Evolutionary conservation across 1,284 basidiomycete genomes (phyloP), one percentile per base, ranked within the genome.

Genomic region (Chiua sp.): DNA sequence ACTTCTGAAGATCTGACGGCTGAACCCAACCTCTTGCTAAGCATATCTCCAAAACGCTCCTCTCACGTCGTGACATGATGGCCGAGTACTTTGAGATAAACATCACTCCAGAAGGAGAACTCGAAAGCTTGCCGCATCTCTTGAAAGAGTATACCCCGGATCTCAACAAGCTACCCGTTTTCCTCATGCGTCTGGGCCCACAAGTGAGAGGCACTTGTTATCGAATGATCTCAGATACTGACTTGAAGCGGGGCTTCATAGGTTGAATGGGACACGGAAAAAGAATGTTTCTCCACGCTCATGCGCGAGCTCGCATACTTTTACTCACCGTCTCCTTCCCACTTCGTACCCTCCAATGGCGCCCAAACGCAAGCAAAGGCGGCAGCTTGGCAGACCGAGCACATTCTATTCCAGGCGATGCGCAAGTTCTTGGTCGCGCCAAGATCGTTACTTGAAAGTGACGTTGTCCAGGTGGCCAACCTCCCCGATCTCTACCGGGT

Each of bases 281-380:
- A 82, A 53, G 87, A 85, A 59, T 99, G 97, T 72, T 98, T 99
- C 70, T 83, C 87, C 22, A 84, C 87, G 0, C 90, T 99, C 70
- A 80, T 98, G 26, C 87, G 89, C 33, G 97, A 99, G 76, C 79
- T 99, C 2, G 96, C 94, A 1, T 92, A 87, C 72, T 98, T 97
- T 77, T 95, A 97, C 74, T 84, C 88, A 0, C 93, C 94, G 1
- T 59, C 66, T 2, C 62, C 66, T 6, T 72, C 73, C 3, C 57
- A 70, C 15, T 61, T 66, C 20, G 55, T 64, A 7, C 58, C 68
- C 15, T 62, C 69, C 15, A 72, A 77, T 16, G 72, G 78, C 18
- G 72, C 75, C 35, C 64, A 68, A 13, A 72, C 75, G 1, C 76
- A 81, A 61, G 78, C 81, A 54, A 84, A 86, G 61, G 86, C 87